Evolutionary conservation across 2,329 filamentous ascomycete genomes (phyloP).

Genomic region (Pseudogymnoascus sp.): DNA sequence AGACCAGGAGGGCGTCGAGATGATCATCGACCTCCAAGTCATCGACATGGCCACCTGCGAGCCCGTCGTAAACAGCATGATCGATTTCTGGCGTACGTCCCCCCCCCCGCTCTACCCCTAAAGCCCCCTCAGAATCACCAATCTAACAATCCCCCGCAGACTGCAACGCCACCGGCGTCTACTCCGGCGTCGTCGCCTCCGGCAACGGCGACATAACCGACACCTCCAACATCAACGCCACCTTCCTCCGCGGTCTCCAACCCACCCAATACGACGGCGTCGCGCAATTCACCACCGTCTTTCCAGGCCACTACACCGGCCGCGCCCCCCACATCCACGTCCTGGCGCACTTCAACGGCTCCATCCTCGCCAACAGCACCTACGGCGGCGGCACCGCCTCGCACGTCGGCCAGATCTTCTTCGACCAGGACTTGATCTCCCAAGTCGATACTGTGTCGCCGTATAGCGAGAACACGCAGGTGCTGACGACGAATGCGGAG

Average conservation of each 20-base stretch:
- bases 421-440: constrained; percentile 49
- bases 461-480: constrained; percentile 39
- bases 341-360: constrained; percentile 35
- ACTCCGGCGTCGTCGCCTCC: constrained; percentile 37
- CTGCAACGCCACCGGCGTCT: constrained; percentile 39
- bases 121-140: constrained; percentile 17
- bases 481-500: constrained; percentile 39
- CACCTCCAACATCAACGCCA: constrained; percentile 14
- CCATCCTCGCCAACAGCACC: constrained; percentile 31
- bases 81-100: constrained; percentile 44
- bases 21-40: constrained; percentile 45
- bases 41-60: constrained; percentile 47
- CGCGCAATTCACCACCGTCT: constrained; percentile 34
- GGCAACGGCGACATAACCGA: constrained; percentile 36
- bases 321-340: constrained; percentile 42
- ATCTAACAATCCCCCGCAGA: constrained; percentile 10
- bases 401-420: constrained; percentile 57
- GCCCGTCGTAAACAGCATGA: constrained; percentile 37
- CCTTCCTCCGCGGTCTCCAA: constrained; percentile 35
- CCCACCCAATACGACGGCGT: constrained; percentile 34
- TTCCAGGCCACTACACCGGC: constrained; percentile 36
- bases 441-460: constrained; percentile 41
- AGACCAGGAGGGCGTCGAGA: constrained; percentile 38
- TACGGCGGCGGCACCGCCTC: constrained; percentile 42
- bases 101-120: background rate